Percentiles rank a stretch among this genome's conserved stretches.
phyloP scores from a whole-genome alignment of 2,329 filamentous ascomycete species.

The Chaetothyriales sp. region DNA sequence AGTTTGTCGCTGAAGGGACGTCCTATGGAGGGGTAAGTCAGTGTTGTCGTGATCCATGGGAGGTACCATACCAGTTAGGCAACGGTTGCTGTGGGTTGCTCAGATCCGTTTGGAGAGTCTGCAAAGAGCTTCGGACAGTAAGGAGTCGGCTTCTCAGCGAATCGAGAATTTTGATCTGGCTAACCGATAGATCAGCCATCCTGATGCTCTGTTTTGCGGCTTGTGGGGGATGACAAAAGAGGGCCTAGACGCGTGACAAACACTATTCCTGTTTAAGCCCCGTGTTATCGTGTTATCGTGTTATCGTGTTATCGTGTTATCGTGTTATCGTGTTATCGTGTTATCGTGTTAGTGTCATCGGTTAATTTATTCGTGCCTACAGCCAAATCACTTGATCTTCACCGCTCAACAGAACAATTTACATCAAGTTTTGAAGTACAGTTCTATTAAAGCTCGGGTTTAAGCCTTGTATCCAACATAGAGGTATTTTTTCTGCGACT shows the following conservation, averaged over 20 bases:
- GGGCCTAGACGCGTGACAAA: not conserved
- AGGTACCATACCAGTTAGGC: not conserved
- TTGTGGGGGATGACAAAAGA: not conserved
- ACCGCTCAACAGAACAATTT: no score
- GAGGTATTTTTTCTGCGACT: no score
- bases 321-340: no score
- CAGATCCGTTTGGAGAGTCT: not conserved
- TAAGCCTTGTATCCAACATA: no score
- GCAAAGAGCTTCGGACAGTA: not conserved
- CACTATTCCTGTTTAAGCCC: not conserved
- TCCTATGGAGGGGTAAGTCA: slow-evolving; percentile 30
- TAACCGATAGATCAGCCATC: not conserved
- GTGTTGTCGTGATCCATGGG: not conserved
- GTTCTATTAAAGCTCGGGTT: no score
- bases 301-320: no score
- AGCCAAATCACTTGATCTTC: no score
- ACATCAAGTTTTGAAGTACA: no score
- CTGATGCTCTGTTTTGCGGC: not conserved
- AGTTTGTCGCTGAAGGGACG: slow-evolving; percentile 57
- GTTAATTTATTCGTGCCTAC: no score
- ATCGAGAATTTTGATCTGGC: not conserved
- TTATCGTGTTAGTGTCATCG: no score
- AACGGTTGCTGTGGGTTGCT: not conserved
- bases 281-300: no score
- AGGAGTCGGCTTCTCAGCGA: not conserved